Evolutionary conservation across 2,329 filamentous ascomycete genomes (phyloP), one percentile per base, ranked within the genome.

Genomic region (Pseudopyricularia javanii): DNA sequence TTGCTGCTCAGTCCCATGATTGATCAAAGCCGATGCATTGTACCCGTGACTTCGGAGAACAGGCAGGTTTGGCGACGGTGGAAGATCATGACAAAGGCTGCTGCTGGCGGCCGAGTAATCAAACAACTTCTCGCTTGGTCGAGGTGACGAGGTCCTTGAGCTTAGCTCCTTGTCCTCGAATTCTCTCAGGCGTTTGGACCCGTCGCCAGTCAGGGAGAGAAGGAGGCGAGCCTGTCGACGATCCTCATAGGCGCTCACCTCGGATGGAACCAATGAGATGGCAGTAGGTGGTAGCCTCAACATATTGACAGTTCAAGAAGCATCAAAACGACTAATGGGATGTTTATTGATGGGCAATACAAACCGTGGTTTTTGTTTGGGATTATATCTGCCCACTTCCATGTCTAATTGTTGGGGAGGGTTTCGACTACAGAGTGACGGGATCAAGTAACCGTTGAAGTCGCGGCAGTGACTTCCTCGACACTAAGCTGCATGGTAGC

Each of bases 211-310:
- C 12, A 20, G 20, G 15, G 26, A 50, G 20, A 24, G 12, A 28
- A 20, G 28, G 17, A n/a, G 37, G 7, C 50, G 50, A 17, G 32
- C 12, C n/a, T 30, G 50, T 20, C 50, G 45, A 11, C 50, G 66
- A 8, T 62, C 59, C 47, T 69, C 64, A 33, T 66, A 64, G 14
- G 69, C 68, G 54, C 68, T 66, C 50, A 74, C 67, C 57, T 74
- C 72, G 12, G 66, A 59, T 56, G 68, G 64, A 47, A 68, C 66
- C 54, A 75, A 53, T 30, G 62, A 63, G 49, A 74, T 64, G 4
- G 63, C 60, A 2, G 71, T 73, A 17, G 68, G 66, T 26, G 58
- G 56, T 52, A 71, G 63, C 50, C 71, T 70, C 26, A 75, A 56
- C 72, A 75, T 74, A 9, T n/a, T 40, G 32, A 17, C 20, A 30